phyloP scores from a whole-genome alignment of 306 rosid species.

The Potentilla sterilis region DNA sequence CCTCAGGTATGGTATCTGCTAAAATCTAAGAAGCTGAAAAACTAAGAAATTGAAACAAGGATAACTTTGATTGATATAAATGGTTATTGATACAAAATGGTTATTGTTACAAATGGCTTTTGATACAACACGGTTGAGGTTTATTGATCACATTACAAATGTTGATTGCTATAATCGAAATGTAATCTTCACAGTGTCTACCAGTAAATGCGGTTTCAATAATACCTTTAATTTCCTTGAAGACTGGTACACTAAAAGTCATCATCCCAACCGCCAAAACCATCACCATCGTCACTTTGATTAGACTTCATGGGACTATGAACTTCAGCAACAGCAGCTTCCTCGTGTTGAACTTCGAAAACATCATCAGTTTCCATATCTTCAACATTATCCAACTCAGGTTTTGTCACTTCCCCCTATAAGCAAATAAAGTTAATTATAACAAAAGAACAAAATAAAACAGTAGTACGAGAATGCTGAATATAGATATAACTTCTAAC shows the following conservation, averaged over 20 bases:
- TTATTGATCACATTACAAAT: no score
- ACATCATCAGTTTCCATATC: constrained; percentile 31
- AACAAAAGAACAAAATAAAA: not conserved
- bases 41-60: no score
- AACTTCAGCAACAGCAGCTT: constrained; percentile 34
- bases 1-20: no score
- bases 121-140: no score
- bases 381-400: constrained; percentile 27
- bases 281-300: constrained; percentile 38
- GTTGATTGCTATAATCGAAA: no score
- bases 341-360: constrained; percentile 44
- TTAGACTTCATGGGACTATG: constrained; percentile 47
- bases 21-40: no score
- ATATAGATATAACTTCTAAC: not conserved
- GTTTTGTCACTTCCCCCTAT: constrained; percentile 50
- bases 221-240: not conserved
- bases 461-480: not conserved
- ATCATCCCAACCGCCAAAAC: constrained; percentile 33
- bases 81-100: no score
- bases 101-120: no score
- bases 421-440: not conserved
- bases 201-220: not conserved
- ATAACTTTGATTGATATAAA: no score
- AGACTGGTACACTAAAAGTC: constrained; percentile 27
- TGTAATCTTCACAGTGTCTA: not conserved